phyloP scores from a whole-genome alignment of 2,329 filamentous ascomycete species.

The Hyphodiscus sp. region DNA sequence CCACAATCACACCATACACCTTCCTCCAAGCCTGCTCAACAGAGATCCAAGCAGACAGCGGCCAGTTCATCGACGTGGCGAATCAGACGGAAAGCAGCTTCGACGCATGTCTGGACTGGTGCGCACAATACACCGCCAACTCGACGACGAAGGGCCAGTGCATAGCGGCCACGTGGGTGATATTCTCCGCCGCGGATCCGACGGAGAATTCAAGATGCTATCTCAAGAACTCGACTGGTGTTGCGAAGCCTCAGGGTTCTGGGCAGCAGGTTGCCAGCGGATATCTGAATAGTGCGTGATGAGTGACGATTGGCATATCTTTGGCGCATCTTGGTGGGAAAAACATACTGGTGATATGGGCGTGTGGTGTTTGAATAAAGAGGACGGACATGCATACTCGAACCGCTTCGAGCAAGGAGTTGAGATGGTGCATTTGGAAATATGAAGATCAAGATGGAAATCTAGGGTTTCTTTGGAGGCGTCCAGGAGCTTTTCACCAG shows the following conservation, averaged over 20 bases:
- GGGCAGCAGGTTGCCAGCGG: conserved; percentile 1
- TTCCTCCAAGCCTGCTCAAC: conserved; percentile 16
- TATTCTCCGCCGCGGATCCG: conserved; percentile 14
- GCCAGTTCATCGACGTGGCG: conserved; percentile 14
- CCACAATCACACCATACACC: conserved; percentile 4
- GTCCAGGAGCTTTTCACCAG: too few relatives aligned
- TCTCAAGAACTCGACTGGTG: conserved; percentile 14
- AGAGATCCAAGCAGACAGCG: conserved; percentile 3
- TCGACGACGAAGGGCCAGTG: conserved; percentile 6
- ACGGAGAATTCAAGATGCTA: conserved; percentile 17
- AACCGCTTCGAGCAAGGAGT: too few relatives aligned
- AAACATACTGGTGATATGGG: too few relatives aligned
- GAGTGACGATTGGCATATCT: neutral
- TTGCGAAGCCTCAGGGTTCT: neutral
- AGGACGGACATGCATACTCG: too few relatives aligned
- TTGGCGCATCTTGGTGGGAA: neutral
- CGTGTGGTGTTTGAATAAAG: too few relatives aligned
- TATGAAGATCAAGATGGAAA: too few relatives aligned
- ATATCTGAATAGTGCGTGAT: conserved; percentile 1
- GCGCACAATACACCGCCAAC: conserved; percentile 8
- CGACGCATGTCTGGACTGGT: conserved; percentile 13
- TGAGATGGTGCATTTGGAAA: too few relatives aligned
- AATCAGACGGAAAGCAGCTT: conserved; percentile 10
- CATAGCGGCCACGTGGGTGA: conserved; percentile 19
- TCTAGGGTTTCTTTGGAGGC: too few relatives aligned